A percentile compares a stretch with the other conserved stretches of the same genome.
These are phyloP conservation scores for Colletotrichum sansevieriae DNA, from an alignment of 2,329 filamentous ascomycete genomes.

Conservation along the genomic window DNA sequence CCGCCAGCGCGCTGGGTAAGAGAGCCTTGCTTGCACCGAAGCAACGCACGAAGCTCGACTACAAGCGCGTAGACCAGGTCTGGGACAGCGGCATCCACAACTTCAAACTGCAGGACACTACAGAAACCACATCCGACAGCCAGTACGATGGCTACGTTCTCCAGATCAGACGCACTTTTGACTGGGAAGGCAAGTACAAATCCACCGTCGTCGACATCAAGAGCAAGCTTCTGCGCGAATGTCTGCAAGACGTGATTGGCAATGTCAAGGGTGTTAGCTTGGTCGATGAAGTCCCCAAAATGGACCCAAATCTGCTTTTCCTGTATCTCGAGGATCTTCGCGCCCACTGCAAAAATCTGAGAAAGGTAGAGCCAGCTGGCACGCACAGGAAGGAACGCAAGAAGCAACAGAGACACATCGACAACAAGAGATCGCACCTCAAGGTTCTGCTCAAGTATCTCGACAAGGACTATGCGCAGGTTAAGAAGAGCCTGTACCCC, in stretches of 20 bases:
- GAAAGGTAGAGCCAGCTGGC: slow-evolving; percentile 63
- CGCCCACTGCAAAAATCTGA: slow-evolving; percentile 72
- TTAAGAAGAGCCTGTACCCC: slow-evolving; percentile 82
- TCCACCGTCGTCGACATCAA: slow-evolving; percentile 84
- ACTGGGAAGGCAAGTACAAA: slow-evolving; percentile 85
- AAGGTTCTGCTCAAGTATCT: slow-evolving; percentile 82
- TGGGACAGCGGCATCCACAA: slow-evolving; percentile 65
- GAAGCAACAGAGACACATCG: slow-evolving; percentile 70
- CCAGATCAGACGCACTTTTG: slow-evolving; percentile 84
- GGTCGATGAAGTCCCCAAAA: slow-evolving; percentile 81
- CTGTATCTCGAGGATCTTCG: slow-evolving; percentile 85
- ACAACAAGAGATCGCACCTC: slow-evolving; percentile 72
- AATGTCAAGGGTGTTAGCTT: slow-evolving; percentile 83
- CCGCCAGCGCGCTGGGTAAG: background rate
- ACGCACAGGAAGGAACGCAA: slow-evolving; percentile 69
- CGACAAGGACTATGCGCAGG: slow-evolving; percentile 83
- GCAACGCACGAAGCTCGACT: slow-evolving; percentile 49
- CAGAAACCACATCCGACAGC: slow-evolving; percentile 57
- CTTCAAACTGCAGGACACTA: slow-evolving; percentile 68
- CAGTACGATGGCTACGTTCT: slow-evolving; percentile 86
- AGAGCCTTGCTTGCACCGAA: background rate
- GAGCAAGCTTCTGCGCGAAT: slow-evolving; percentile 81
- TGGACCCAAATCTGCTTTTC: slow-evolving; percentile 80
- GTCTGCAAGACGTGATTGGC: slow-evolving; percentile 78
- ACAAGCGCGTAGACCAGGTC: slow-evolving; percentile 66